Base-by-base conservation (phyloP, 2,329 filamentous ascomycete species). In the Exophiala sp. region DNA sequence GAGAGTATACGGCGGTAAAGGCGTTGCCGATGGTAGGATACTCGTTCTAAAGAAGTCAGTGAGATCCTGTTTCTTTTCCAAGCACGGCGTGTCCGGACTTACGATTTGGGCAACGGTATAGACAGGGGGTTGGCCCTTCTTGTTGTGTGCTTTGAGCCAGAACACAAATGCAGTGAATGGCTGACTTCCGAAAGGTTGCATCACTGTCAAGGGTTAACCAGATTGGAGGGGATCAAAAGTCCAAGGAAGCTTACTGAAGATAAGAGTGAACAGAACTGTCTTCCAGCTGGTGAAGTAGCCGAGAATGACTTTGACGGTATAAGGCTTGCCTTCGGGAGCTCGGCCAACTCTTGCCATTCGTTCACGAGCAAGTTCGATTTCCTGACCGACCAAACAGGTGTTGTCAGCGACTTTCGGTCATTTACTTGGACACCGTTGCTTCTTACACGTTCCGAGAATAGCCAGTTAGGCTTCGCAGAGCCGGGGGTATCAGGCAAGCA, bases 71-170 rank as follows among this genome's bases (percentile, higher is more conserved):
- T n/a, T n/a, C n/a, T n/a, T n/a, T n/a, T n/a, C n/a, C n/a, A n/a
- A n/a, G n/a, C n/a, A n/a, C n/a, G n/a, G 5, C 9, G 9, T 6
- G 16, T 35, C 32, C 32, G 18, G 18, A 39, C 52, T 7, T 48
- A 54, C 52, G 19, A 54, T 54, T 24, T 54, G 52, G 7, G 52
- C 37, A 29, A 54, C 27, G 19, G 37, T 40, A 19, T 54, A 54
- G 10, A 54, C 52, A 13, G 43, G 43, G 1, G 46, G 46, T 29
- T 54, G 43, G 4, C 52, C 51, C 19, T 54, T 54, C 21, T 50
- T 54, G 52, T 54, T 54, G 19, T 54, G 52, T 11, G 52, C 52
- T 41, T 54, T 54, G 7, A 54, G 39, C 52, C 52, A 54, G 39
- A 54, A 54, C 18, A 54, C 52, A 22, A 54, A 54, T 1, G 52